Conservation (phyloP, 495 filamentous ascomycete genomes). For the Jackrogersella multiformis region DNA sequence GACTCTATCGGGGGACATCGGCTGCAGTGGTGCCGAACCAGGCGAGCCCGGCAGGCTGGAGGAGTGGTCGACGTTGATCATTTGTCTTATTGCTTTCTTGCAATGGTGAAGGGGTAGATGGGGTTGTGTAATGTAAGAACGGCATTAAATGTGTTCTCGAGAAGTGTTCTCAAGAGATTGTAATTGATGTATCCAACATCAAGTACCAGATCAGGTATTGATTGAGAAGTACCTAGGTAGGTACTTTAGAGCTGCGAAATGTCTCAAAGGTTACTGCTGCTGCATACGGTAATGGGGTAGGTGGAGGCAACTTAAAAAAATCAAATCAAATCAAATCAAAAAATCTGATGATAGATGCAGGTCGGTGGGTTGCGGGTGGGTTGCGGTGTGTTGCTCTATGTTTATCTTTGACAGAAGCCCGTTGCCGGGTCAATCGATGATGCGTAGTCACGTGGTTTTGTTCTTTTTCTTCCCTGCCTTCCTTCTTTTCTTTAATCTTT, state of each 20-base stretch:
- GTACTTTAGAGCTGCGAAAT: not conserved
- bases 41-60: conserved; percentile 46
- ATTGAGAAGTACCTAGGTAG: too few species aligned
- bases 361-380: not conserved
- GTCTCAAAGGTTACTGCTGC: not conserved
- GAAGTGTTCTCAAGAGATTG: too few species aligned
- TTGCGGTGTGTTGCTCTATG: too few species aligned
- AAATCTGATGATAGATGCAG: conserved; percentile 12
- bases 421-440: conserved; percentile 42
- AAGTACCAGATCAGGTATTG: too few species aligned
- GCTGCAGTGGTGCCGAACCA: conserved; percentile 69
- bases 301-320: conserved; percentile 15
- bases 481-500: too few species aligned
- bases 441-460: conserved; percentile 9
- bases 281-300: not conserved
- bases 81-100: conserved; percentile 21
- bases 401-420: conserved; percentile 31
- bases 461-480: too few species aligned
- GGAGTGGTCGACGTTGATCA: conserved; percentile 43
- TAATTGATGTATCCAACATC: conserved; percentile 11
- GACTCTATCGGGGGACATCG: conserved; percentile 81
- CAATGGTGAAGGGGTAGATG: not conserved
- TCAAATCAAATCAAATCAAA: too few species aligned
- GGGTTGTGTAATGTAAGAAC: not conserved
- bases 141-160: not conserved